Evolutionary conservation across 2,329 filamentous ascomycete species (phyloP), one percentile per base, ranked within the genome.

Genomic region (Coniochaeta sp.): DNA sequence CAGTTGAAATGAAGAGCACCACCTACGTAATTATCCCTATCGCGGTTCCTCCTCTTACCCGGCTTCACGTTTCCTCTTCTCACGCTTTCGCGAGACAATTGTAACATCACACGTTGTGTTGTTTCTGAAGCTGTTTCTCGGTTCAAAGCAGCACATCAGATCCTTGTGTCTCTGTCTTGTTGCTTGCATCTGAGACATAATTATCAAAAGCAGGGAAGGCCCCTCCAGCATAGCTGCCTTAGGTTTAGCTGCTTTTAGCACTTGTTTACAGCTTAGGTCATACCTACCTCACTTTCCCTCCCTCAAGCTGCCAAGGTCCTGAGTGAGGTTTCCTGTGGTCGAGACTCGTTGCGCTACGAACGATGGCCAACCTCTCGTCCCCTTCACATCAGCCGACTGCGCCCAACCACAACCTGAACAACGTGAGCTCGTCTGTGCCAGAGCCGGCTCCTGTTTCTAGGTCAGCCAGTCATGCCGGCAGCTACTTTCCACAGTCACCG

Each of bases 401-500:
- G 14, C 47, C 22, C 30, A 26, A 4, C 47, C 47, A 52, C 24
- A 56, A 34, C 54, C 19, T 14, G 3, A 34, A 56, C 54, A 56
- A 52, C 30, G 30, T 24, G 34, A 56, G 19, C 28, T 34, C 54
- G 17, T 32, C 54, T 36, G 54, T 32, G 2, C 10, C 30, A 30
- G 26, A 55, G 50, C 50, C 50, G n/a, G 50, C 26, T 22, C 50
- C 50, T 17, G 10, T 55, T 32, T 55, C 50, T 10, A 44, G 59
- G 54, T 55, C 52, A 3, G 22, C 57, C 47, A 57, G 57, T 34
- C 44, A 30, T 52, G 26, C 52, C 52, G 38, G 36, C 47, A 61
- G 54, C 61, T 50, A 55, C 40, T 44, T n/a, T 34, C 30, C 55
- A 28, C 58, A 57, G 19, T 56, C 62, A 61, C 34, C 59, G 42